Conservation (phyloP, 805 yeast species). For the Lachancea cidri region DNA sequence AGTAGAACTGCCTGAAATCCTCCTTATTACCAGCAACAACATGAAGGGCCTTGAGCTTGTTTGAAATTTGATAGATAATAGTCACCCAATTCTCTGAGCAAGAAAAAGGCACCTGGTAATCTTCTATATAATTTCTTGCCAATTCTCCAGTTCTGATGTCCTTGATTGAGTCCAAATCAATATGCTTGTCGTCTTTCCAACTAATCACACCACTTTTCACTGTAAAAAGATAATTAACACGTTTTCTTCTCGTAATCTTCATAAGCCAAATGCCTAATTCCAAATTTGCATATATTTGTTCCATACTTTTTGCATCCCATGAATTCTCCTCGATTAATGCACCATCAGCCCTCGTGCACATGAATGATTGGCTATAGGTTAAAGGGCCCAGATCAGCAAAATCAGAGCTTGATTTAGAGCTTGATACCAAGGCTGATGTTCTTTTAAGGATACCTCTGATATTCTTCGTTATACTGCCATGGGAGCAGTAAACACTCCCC, state of each 20-base stretch:
- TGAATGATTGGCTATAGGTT: constrained; percentile 20
- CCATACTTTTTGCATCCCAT: not conserved
- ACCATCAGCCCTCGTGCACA: not conserved
- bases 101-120: constrained; percentile 65
- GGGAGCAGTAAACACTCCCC: not conserved
- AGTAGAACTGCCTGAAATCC: constrained; percentile 50
- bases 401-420: not conserved
- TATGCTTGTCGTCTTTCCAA: constrained; percentile 26
- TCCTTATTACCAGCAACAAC: constrained; percentile 53
- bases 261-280: constrained; percentile 20
- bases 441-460: constrained; percentile 14
- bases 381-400: constrained; percentile 20
- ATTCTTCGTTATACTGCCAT: constrained; percentile 8
- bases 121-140: constrained; percentile 83
- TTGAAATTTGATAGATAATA: constrained; percentile 58
- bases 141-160: constrained; percentile 49
- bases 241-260: constrained; percentile 30
- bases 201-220: constrained; percentile 19
- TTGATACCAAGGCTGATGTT: constrained; percentile 12
- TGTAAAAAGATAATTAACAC: constrained; percentile 19
- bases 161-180: constrained; percentile 31
- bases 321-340: not conserved
- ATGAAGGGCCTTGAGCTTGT: constrained; percentile 74
- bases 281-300: constrained; percentile 1
- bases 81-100: constrained; percentile 72